Base-by-base conservation (phyloP, 768 basidiomycete species). In the Tricholoma furcatifolium region DNA sequence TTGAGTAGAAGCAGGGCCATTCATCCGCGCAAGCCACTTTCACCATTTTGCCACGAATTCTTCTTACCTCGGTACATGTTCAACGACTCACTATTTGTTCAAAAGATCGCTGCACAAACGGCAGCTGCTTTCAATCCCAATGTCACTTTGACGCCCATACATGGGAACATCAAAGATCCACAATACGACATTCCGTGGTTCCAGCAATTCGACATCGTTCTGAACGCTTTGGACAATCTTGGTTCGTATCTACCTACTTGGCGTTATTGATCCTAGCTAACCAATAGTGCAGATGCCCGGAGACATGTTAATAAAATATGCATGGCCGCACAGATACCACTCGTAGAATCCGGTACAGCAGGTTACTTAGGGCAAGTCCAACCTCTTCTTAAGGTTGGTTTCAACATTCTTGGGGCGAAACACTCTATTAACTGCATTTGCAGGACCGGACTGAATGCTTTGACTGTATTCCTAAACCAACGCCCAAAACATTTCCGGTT, bases 281-380 rank as follows among this genome's bases (percentile, higher is more conserved):
- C 30, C 55, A 18, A 32, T 32, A 36, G 15, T 23, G 12, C 55
- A 94, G 95, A 97, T 67, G 95, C 96, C 6, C 84, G 94, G 43
- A 75, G 93, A 65, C 96, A 98, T 65, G 94, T 98, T 44, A 98
- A 98, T 74, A 89, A 88, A 65, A 94, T 99, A 87, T 98, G 97
- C 67, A 89, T 97, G 78, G 93, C 96, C 1, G 91, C 90, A 4
- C 77, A 81, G 48, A 82, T 96, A 0, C 95, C 95, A 0, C 77
- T 98, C 6, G 92, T 99, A 18, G 97, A 99, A 65, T 94, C 91
- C 8, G 97, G 97, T 2, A 98, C 97, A 2, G 93, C 93, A 4
- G 97, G 97, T 0, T 99, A 98, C 66, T 78, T 97, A 6, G 97
- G 97, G 11, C 97, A 99, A 65, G 96, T 98, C 0, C 95, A 97